Evolutionary conservation across 2,329 filamentous ascomycete genomes (phyloP), one percentile per base, ranked within the genome.

Genomic region (Xylariaceae sp.): DNA sequence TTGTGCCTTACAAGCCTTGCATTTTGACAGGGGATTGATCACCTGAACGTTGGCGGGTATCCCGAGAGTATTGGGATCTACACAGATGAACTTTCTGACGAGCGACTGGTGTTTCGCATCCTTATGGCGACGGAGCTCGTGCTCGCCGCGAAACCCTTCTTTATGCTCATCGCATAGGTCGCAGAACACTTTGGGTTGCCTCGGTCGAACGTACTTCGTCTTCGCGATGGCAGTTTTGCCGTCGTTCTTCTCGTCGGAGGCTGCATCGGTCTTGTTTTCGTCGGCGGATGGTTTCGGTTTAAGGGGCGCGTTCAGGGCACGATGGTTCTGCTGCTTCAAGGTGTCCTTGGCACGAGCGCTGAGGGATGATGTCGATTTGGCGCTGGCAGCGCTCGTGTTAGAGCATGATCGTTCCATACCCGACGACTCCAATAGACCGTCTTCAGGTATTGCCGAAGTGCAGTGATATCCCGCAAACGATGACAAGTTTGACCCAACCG

Each of bases 101-200:
- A 73, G 65, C 9, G 62, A 66, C 59, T 78, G 77, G 72, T 97
- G 93, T 64, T 90, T 83, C 39, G 79, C 76, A 48, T 82, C 82
- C 56, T 80, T 80, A 66, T 91, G 88, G 15, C 88, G 81, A 49
- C 85, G 82, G 30, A 90, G 81, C 72, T 96, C 92, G 71, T 96
- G 92, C 23, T 92, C 89, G 56, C 92, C 92, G 39, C 92, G 86
- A 73, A 96, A 96, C 50, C 90, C 91, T 15, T 88, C 83, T 0
- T 87, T 87, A 55, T 89, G 83, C 57, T 90, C 86, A 55, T 81
- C 80, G 75, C 91, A 96, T 60, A 83, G 76, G 1, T 75, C 71
- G 72, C 92, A 96, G 69, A 63, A 83, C 62, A 90, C 85, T 72
- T 89, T 90, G 41, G 84, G 82, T 61, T 89, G 86, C 67, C 84